Evolutionary conservation across 2,329 filamentous ascomycete genomes (phyloP).

Genomic region (Monosporascus ibericus): DNA sequence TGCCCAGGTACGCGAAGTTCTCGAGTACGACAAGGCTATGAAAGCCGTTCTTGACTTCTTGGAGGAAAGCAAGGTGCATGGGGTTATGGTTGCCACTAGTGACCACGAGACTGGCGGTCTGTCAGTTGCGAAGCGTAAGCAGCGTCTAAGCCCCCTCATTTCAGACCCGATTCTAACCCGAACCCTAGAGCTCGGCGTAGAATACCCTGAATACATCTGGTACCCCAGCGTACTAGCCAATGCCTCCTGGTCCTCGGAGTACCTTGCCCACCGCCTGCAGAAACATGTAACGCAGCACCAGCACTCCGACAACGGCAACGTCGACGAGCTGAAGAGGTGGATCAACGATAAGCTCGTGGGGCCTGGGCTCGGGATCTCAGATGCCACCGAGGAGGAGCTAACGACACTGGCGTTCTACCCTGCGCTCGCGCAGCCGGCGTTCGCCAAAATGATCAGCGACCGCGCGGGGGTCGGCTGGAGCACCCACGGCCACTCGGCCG

Average conservation of each 20-base stretch:
- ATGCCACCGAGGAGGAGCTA: conserved; percentile 68
- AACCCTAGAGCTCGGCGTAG: conserved; percentile 40
- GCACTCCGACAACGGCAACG: conserved; percentile 10
- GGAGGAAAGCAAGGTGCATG: conserved; percentile 63
- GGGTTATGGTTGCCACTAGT: conserved; percentile 80
- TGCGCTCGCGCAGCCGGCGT: conserved; percentile 46
- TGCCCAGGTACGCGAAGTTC: conserved; percentile 81
- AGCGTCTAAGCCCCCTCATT: not conserved
- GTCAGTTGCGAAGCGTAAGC: conserved; percentile 68
- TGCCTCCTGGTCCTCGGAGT: conserved; percentile 72
- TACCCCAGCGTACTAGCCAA: conserved; percentile 71
- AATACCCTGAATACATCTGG: conserved; percentile 63
- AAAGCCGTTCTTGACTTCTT: conserved; percentile 79
- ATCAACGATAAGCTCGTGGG: conserved; percentile 63
- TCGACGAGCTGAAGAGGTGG: conserved; percentile 50
- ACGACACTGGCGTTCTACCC: conserved; percentile 55
- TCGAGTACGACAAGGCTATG: conserved; percentile 91
- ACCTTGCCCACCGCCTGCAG: conserved; percentile 57
- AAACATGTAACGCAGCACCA: conserved; percentile 45
- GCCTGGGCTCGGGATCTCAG: conserved; percentile 67
- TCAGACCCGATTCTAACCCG: conserved; percentile 36
- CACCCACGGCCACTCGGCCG: conserved; percentile 87
- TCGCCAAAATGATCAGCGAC: conserved; percentile 81
- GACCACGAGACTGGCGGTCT: conserved; percentile 96
- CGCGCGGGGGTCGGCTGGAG: conserved; percentile 89